Evolutionary conservation across 2,329 filamentous ascomycete species (phyloP), one percentile per base, ranked within the genome.

Genomic region (Aspergillus cejpii): DNA sequence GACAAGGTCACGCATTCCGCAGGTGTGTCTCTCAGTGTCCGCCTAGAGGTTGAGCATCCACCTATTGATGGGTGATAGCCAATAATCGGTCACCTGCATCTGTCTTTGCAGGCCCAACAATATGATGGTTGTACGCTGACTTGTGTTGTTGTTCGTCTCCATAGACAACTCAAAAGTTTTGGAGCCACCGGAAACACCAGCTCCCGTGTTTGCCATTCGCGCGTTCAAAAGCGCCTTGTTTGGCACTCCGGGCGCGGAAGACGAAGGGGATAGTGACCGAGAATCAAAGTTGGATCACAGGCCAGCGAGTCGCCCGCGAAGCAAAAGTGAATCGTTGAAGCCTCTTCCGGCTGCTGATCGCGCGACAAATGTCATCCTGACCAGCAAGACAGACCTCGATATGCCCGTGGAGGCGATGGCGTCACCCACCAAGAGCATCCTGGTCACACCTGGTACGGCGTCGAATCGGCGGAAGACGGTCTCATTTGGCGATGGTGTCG

Each of bases 181-280:
- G 47, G 79, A 82, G 33, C 68, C 75, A 5, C 80, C 79, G 39
- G 78, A 82, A 52, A 84, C 81, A 1, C 81, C 81, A 6, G 81
- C 80, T 37, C 80, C 80, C 37, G 72, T 83, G 17, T 85, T 85
- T 60, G 80, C 80, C 14, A 76, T 82, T 44, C 80, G 81, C 56
- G 81, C 81, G 12, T 81, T 84, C 64, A 81, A 79, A 56, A 78
- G 80, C 49, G 77, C 79, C 34, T 65, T 84, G 44, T 83, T 81
- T 64, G 80, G 80, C 20, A 83, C 80, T 0, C 80, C 80, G 11
- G 74, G 75, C 17, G 73, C 74, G 8, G 68, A 73, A 31, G 70
- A 76, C 23, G 65, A 66, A 11, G 56, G 63, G 7, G 51, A 55
- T 17, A 57, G 50, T 31, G 55, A 57, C 26, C 42, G 27, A 50